Percentiles rank a stretch among this genome's conserved stretches.
These are phyloP conservation scores for Thelonectria blattea DNA, from an alignment of 2,329 filamentous ascomycete genomes.

Conservation along the genomic window DNA sequence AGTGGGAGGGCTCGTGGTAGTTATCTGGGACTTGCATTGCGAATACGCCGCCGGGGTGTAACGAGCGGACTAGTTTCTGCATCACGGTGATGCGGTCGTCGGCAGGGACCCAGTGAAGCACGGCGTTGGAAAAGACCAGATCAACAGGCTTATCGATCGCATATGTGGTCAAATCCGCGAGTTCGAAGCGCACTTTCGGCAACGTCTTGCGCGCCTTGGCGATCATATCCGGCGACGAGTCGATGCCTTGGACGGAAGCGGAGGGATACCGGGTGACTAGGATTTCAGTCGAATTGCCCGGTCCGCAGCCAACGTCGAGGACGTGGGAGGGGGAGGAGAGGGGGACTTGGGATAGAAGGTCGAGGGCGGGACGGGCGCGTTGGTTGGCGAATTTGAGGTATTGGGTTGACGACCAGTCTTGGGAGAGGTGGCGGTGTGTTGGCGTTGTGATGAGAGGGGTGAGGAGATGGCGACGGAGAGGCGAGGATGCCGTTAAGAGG, in stretches of 20 bases:
- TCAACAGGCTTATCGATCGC: constrained; percentile 42
- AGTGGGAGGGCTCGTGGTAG: constrained; percentile 54
- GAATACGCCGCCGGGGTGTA: constrained; percentile 53
- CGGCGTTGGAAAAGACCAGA: constrained; percentile 62
- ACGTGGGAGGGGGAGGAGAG: constrained; percentile 50
- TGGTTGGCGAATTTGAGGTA: constrained; percentile 62
- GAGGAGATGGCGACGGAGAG: not conserved
- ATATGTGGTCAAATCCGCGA: constrained; percentile 54
- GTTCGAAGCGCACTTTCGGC: constrained; percentile 51
- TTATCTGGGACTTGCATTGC: constrained; percentile 61
- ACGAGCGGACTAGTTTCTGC: constrained; percentile 47
- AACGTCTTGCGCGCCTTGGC: constrained; percentile 49
- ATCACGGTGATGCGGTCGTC: constrained; percentile 53
- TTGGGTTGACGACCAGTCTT: constrained; percentile 59
- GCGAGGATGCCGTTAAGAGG: not conserved
- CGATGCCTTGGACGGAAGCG: constrained; percentile 57
- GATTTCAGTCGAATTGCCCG: constrained; percentile 62
- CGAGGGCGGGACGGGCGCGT: constrained; percentile 58
- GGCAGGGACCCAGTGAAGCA: constrained; percentile 62
- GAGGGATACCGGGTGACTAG: constrained; percentile 54
- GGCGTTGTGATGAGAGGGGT: not conserved
- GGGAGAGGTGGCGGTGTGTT: not conserved
- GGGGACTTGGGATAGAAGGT: constrained; percentile 57
- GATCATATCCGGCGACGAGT: constrained; percentile 63
- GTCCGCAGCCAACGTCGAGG: constrained; percentile 66